phyloP scores from a whole-genome alignment of 306 rosid species.

The Spatholobus suberectus region DNA sequence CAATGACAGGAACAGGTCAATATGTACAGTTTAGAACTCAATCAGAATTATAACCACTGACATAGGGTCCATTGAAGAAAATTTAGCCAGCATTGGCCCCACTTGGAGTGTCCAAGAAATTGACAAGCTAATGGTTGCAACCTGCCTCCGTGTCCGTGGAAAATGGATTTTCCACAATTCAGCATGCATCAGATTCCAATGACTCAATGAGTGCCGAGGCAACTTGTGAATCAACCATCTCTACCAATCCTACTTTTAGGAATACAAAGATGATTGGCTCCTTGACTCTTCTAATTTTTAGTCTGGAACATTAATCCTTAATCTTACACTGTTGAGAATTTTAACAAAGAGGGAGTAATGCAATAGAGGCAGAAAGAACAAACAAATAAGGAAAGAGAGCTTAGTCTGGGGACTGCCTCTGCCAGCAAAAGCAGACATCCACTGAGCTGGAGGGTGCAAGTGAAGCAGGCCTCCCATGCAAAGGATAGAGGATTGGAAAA shows the following conservation, averaged over 20 bases:
- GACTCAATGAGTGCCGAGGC: background rate
- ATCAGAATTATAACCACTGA: slow-evolving; percentile 23
- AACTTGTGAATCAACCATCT: background rate
- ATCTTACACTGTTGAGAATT: background rate
- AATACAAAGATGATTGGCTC: background rate
- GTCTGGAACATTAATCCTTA: slow-evolving; percentile 7
- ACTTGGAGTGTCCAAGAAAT: slow-evolving; percentile 2
- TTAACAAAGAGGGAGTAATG: background rate
- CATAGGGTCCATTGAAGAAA: slow-evolving; percentile 14
- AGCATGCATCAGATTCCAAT: slow-evolving; percentile 6
- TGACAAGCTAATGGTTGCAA: slow-evolving; percentile 9
- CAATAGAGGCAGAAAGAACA: background rate
- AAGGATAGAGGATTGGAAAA: background rate
- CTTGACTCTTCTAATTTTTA: background rate
- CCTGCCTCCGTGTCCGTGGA: background rate
- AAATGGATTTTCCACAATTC: slow-evolving; percentile 4
- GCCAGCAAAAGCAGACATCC: background rate
- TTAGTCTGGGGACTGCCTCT: background rate
- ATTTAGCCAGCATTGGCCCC: background rate
- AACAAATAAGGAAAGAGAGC: background rate
- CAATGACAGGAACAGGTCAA: background rate
- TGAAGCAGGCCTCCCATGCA: background rate
- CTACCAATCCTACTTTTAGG: slow-evolving; percentile 5
- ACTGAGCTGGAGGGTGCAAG: background rate
- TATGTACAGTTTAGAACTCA: background rate